These are phyloP conservation scores for Protostelium mycophagum DNA, from an alignment of 78 protist species.

Conservation along the genomic window DNA sequence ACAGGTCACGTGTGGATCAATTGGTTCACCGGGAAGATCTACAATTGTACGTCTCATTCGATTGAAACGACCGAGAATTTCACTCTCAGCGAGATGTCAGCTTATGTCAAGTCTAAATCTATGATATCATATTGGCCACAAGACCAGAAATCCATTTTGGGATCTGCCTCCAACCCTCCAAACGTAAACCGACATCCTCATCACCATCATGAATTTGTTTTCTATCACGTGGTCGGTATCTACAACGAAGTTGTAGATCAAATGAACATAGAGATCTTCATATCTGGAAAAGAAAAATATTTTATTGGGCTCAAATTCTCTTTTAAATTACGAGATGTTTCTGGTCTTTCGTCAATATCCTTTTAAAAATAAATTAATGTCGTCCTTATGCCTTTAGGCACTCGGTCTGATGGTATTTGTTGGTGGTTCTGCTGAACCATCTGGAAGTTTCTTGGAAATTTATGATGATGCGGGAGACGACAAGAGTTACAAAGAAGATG, in stretches of 20 bases:
- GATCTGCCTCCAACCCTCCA: constrained; percentile 17
- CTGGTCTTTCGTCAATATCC: no score
- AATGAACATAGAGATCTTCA: no score
- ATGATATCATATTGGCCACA: not conserved
- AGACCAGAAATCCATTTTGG: constrained; percentile 38
- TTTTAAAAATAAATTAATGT: not conserved
- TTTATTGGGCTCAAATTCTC: no score
- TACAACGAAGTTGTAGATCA: no score
- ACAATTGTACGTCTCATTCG: not conserved
- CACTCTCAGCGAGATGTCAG: not conserved
- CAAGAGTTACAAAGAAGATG: not conserved
- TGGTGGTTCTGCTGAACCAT: constrained; percentile 8
- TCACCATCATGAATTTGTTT: no score
- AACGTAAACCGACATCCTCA: no score
- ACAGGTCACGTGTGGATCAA: not conserved
- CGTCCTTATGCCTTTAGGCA: constrained; percentile 4
- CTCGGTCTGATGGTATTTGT: not conserved
- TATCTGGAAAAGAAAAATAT: no score
- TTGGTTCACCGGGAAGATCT: not conserved
- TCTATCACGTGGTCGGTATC: no score
- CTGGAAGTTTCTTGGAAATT: constrained; percentile 1
- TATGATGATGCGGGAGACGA: constrained; percentile 45
- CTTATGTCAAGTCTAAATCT: not conserved
- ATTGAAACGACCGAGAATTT: not conserved
- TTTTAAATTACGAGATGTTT: no score